Percentiles rank a stretch among this genome's conserved stretches.
These are phyloP conservation scores for Prinsepia uniflora DNA, from an alignment of 306 rosid species.

Conservation along the genomic window DNA sequence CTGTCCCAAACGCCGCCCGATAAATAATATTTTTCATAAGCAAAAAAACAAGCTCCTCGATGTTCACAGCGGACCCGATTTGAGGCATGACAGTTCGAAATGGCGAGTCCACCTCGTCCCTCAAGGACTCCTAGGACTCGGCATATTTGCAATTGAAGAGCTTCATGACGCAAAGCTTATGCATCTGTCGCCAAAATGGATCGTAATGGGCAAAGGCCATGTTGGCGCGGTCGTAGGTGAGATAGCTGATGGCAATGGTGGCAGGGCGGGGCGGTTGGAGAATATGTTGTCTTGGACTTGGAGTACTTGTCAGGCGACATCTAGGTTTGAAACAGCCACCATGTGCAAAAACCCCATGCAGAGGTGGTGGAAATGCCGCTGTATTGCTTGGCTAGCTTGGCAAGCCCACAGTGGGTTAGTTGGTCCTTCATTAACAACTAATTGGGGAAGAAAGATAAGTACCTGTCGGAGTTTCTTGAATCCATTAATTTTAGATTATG, in stretches of 20 bases:
- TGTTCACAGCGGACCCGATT: constrained; percentile 40
- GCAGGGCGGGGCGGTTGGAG: constrained; percentile 65
- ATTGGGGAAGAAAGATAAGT: too few species aligned
- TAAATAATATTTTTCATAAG: constrained; percentile 60
- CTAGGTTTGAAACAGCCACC: constrained; percentile 54
- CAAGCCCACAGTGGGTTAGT: constrained; percentile 76
- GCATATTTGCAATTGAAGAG: constrained; percentile 75
- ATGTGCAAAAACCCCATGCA: constrained; percentile 74
- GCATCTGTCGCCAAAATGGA: constrained; percentile 92
- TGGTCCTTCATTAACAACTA: constrained; percentile 61
- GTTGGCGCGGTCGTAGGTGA: constrained; percentile 80
- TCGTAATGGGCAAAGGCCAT: constrained; percentile 95
- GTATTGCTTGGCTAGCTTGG: constrained; percentile 48
- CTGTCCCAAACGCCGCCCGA: constrained; percentile 73
- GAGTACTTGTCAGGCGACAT: constrained; percentile 69
- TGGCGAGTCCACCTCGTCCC: constrained; percentile 58
- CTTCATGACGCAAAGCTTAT: constrained; percentile 77
- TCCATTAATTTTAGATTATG: too few species aligned
- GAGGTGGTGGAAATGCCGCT: constrained; percentile 68
- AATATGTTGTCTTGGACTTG: constrained; percentile 71
- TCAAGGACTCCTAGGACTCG: constrained; percentile 76
- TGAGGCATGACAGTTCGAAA: constrained; percentile 20
- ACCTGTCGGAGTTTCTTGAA: too few species aligned
- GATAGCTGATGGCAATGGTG: constrained; percentile 72
- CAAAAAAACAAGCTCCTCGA: constrained; percentile 60